Conservation (phyloP, 352 stramenopile species). For the Phytophthora boehmeriae region DNA sequence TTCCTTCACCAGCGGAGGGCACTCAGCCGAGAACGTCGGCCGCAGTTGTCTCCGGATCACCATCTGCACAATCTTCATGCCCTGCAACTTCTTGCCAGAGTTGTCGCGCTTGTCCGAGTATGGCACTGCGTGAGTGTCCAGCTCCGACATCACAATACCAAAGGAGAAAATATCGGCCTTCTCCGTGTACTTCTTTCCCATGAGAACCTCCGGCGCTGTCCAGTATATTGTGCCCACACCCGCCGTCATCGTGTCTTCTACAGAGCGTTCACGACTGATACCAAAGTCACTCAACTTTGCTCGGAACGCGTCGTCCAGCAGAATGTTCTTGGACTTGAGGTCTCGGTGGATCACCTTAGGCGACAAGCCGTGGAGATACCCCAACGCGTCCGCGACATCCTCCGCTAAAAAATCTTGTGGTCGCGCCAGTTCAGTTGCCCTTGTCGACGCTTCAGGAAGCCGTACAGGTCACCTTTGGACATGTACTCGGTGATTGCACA, state of each 20-base stretch:
- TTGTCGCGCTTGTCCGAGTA: slow-evolving; percentile 84
- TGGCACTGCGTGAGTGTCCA: slow-evolving; percentile 79
- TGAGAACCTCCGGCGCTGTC: slow-evolving; percentile 82
- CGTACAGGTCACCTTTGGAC: slow-evolving; percentile 74
- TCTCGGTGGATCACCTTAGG: slow-evolving; percentile 86
- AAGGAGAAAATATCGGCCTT: slow-evolving; percentile 89
- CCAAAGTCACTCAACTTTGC: slow-evolving; percentile 80
- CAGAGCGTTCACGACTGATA: slow-evolving; percentile 75
- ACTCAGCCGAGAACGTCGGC: slow-evolving; percentile 62
- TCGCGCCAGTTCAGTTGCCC: slow-evolving; percentile 74
- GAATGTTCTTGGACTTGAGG: slow-evolving; percentile 82
- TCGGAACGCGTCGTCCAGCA: slow-evolving; percentile 66
- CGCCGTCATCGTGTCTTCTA: slow-evolving; percentile 84
- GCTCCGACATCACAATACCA: slow-evolving; percentile 80
- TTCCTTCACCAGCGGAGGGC: slow-evolving; percentile 61
- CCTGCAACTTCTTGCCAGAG: slow-evolving; percentile 73
- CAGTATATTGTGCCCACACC: slow-evolving; percentile 87
- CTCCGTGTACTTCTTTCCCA: slow-evolving; percentile 86
- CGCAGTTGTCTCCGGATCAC: slow-evolving; percentile 74
- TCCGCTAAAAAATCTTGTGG: slow-evolving; percentile 79
- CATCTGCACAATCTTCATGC: slow-evolving; percentile 88
- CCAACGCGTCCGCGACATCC: slow-evolving; percentile 72
- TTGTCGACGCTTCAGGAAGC: slow-evolving; percentile 71
- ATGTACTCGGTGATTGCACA: slow-evolving; percentile 88
- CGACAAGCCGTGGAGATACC: slow-evolving; percentile 73